A percentile compares a stretch with the other conserved stretches of the same genome.
These are phyloP conservation scores for Tulasnella calospora DNA, from an alignment of 768 basidiomycete species.

Conservation along the genomic window DNA sequence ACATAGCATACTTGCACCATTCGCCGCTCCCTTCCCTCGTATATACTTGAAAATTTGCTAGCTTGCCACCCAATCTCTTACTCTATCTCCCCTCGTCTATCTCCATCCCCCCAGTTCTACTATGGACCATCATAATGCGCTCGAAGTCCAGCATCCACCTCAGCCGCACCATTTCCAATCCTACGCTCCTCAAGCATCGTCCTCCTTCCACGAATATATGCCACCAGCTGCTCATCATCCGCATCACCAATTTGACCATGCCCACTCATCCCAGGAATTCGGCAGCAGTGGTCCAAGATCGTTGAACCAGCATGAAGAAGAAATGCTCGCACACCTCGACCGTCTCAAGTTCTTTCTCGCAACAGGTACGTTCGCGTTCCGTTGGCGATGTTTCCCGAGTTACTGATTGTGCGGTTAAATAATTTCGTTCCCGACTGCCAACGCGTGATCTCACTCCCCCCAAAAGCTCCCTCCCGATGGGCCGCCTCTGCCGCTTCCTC, in stretches of 20 bases:
- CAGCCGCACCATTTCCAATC: constrained; percentile 2
- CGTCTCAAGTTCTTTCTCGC: constrained; percentile 84
- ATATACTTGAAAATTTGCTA: not conserved
- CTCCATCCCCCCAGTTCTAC: not conserved
- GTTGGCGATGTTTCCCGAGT: not conserved
- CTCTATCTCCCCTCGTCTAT: not conserved
- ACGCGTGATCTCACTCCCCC: constrained; percentile 19
- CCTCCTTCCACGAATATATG: constrained; percentile 3
- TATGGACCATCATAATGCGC: constrained; percentile 3
- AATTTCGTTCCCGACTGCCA: constrained; percentile 1
- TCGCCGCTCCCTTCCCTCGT: not conserved
- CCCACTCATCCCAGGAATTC: constrained; percentile 15
- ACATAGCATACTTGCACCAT: not conserved
- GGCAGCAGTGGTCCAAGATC: constrained; percentile 14
- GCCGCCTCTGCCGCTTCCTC: constrained; percentile 35
- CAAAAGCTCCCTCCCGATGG: constrained; percentile 67
- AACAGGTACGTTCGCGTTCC: constrained; percentile 38
- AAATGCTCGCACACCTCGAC: constrained; percentile 60
- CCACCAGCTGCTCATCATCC: not conserved
- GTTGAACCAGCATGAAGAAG: constrained; percentile 22
- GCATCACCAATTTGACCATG: constrained; percentile 1
- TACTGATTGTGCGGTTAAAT: constrained; percentile 8
- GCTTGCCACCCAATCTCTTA: not conserved
- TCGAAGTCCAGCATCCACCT: not conserved
- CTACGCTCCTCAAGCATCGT: not conserved